phyloP scores from a whole-genome alignment of 768 basidiomycete genomes.

The Tephrocybe sp. region DNA sequence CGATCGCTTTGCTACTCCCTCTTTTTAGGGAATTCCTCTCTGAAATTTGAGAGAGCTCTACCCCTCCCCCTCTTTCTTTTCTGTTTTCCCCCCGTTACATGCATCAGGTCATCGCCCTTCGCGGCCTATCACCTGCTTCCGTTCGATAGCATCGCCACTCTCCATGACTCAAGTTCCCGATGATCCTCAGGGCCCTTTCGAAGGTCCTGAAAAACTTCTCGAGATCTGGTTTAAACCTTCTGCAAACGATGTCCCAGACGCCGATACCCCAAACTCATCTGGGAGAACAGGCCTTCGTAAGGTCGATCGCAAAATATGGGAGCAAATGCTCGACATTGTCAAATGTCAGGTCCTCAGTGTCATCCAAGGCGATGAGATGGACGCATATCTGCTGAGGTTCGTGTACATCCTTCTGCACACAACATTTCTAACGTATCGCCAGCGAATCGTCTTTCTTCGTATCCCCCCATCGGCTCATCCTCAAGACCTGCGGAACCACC shows the following conservation, averaged over 20 bases:
- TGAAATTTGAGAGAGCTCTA: constrained; percentile 9
- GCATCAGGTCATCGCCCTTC: constrained; percentile 35
- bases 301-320: constrained; percentile 81
- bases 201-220: constrained; percentile 92
- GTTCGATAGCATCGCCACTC: constrained; percentile 48
- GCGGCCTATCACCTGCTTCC: constrained; percentile 31
- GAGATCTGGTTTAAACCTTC: constrained; percentile 97
- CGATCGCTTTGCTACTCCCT: not conserved
- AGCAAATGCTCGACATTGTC: constrained; percentile 96
- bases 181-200: constrained; percentile 62
- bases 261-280: constrained; percentile 29
- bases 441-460: constrained; percentile 98
- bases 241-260: constrained; percentile 54
- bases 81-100: constrained; percentile 33
- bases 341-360: constrained; percentile 94
- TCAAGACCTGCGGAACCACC: constrained; percentile 99
- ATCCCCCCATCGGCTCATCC: constrained; percentile 90
- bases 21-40: not conserved
- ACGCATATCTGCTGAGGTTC: constrained; percentile 95
- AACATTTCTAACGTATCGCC: constrained; percentile 17
- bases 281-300: constrained; percentile 72
- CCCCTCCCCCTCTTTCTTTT: constrained; percentile 5
- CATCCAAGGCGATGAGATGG: constrained; percentile 84
- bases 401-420: constrained; percentile 21
- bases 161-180: constrained; percentile 33